Conservation (phyloP, 805 yeast species). For the Wickerhamiella kazuoi region DNA sequence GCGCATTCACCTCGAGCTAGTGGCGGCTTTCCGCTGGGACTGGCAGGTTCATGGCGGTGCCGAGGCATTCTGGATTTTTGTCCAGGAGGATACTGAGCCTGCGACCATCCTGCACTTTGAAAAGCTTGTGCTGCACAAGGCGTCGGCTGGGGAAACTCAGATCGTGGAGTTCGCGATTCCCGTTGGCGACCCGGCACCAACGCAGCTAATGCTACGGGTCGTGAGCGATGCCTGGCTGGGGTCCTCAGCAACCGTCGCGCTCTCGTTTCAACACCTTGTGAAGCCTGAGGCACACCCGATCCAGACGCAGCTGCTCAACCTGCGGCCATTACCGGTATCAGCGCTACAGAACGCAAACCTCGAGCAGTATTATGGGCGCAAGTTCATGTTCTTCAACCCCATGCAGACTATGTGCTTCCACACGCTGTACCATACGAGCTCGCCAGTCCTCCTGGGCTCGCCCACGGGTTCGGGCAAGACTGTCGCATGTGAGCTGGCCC, state of each 20-base stretch:
- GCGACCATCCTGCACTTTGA: constrained; percentile 66
- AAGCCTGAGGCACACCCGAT: constrained; percentile 77
- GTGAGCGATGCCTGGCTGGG: constrained; percentile 85
- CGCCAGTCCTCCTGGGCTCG: constrained; percentile 81
- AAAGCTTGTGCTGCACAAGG: constrained; percentile 49
- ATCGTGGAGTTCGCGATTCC: constrained; percentile 89
- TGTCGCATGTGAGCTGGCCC: constrained; percentile 88
- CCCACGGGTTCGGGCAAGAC: constrained; percentile 99
- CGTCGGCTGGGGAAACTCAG: constrained; percentile 37
- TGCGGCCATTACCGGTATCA: constrained; percentile 72
- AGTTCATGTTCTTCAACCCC: constrained; percentile 82
- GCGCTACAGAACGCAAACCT: constrained; percentile 56
- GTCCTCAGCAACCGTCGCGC: constrained; percentile 52
- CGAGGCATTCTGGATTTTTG: constrained; percentile 81
- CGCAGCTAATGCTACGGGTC: constrained; percentile 65
- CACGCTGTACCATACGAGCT: constrained; percentile 59
- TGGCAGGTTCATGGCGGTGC: constrained; percentile 60
- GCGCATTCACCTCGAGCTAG: constrained; percentile 53
- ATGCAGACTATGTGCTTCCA: constrained; percentile 98
- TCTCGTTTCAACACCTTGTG: constrained; percentile 79
- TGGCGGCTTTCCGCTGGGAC: constrained; percentile 79
- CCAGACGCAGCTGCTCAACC: constrained; percentile 57
- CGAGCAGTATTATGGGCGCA: constrained; percentile 47
- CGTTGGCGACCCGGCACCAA: constrained; percentile 70
- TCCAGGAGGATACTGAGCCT: constrained; percentile 59